Evolutionary conservation across 225 moss, liverwort and hornwort genomes (phyloP), one percentile per base, ranked within the genome.

Genomic region (Bryoerythrophyllum caledonicum): DNA sequence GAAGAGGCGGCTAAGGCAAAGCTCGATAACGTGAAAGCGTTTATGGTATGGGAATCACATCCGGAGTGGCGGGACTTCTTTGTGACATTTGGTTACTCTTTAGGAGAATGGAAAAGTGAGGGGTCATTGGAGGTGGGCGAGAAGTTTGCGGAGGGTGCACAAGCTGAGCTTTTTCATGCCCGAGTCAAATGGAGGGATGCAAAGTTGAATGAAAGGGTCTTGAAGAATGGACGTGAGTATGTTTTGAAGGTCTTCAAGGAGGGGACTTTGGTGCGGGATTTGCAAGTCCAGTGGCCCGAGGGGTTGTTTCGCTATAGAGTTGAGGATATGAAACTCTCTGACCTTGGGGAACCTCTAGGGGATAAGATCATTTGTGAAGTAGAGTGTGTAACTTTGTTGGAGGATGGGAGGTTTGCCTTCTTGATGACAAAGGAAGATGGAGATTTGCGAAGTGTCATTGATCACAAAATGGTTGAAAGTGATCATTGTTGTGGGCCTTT

Each of bases 281-380:
- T 54, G 21, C 54, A 54, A 54, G 4, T 3, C 32, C 32, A 32
- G 32, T 54, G 17, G 21, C 17, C 54, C 8, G 8, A 54, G 1
- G 54, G 54, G n/a, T 54, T 54, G 24, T 56, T 56, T 25, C 12
- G 25, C 7, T 0, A 8, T 0, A 10, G 5, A 0, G 15, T 10
- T 4, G 24, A 56, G 2, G 38, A 1, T 38, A 0, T 0, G 1
- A 38, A 10, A 9, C 9, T 38, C 1, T 0, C 0, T 38, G 1
- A 38, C 0, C 38, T 10, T 38, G 38, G 38, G 10, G 9, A 10
- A 10, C 38, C 1, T 8, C 1, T 8, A 10, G 9, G 38, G 10
- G 9, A 0, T 38, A 38, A 8, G 10, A 8, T 2, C 38, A 38
- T 38, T 10, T 38, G 38, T 2, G 2, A 1, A 0, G 38, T 38